Base-by-base conservation (phyloP, 202 grass and related monocot genomes). In the Panicum virgatum region DNA sequence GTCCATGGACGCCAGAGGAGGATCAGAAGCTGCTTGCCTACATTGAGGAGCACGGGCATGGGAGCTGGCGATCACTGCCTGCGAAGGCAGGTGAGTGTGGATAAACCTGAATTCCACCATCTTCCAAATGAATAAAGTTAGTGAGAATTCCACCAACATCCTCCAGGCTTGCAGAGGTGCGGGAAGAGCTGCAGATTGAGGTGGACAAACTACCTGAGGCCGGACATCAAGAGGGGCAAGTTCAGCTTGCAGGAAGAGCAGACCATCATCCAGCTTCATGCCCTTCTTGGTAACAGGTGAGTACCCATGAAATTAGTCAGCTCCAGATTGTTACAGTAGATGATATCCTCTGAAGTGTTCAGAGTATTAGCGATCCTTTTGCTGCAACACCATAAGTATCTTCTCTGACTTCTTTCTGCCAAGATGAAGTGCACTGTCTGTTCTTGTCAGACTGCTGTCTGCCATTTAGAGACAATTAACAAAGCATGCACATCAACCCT, bases 161-260 rank as follows among this genome's bases (percentile, higher is more conserved):
- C 36, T 72, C 76, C 78, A 97, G 94, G 91, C 48, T 87, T 97
- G 87, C 94, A 97, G 79, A 90, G 94, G 86, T 97, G 94, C 43
- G 94, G 94, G 29, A 97, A 97, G 82, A 97, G 94, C 38, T 97
- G 94, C 80, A 89, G 94, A 69, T 69, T 97, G 83, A 85, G 94
- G 77, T 97, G 94, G 94, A 97, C 94, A 14, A 97, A 97, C 68
- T 97, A 97, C 79, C 83, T 97, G 46, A 72, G 91, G 53, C 94
- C 94, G 36, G 94, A 97, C 79, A 97, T 97, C 85, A 97, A 97
- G 86, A 92, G 94, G 65, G 91, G 94, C 37, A 94, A 94, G 77
- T 97, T 97, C 80, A 97, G 88, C 77, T 81, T 94, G 88, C 94
- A 97, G 81, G 94, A 97, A 81, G 90, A 97, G 82, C 92, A 97